Evolutionary conservation across 768 basidiomycete genomes (phyloP), one percentile per base, ranked within the genome.

Genomic region (Kwoniella sp.): DNA sequence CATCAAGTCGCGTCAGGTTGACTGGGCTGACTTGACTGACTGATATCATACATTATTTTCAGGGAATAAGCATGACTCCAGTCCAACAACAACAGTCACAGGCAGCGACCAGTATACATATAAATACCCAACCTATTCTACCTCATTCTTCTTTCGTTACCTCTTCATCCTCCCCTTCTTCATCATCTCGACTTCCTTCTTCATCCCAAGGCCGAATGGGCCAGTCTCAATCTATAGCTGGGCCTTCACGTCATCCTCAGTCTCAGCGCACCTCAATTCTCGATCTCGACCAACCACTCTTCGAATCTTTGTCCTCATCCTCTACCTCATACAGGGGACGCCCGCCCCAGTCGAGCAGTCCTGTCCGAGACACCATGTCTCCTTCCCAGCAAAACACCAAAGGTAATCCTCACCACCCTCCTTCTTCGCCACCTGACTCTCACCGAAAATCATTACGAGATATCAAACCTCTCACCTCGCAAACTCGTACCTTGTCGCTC

Each of bases 1-100:
- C n/a, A n/a, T n/a, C n/a, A n/a, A n/a, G 27, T 37, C 58, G 29
- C 48, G 58, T 53, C 46, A 51, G 33, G 58, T 51, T 51, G 49
- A 59, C 58, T 59, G 36, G 40, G 33, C 13, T 33, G 33, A 33
- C 33, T 33, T 6, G 33, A 33, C 33, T 33, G 6, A 33, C 40
- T 44, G 17, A 44, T 19, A 19, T 3, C 7, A 44, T 19, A 44
- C 17, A 9, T 9, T 15, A 10, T 10, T 10, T 44, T 44, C 40
- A 44, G 40, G 40, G 40, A 3, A 44, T 44, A 9, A n/a, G 27
- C 51, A 17, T 52, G 51, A 6, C 25, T 29, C 29, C 51, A 26
- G 8, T 13, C 21, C 51, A 50, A 27, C 51, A 27, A 44, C 40
- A 50, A 24, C 49, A 24, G 5, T 15, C 5, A 27, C 51, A 6